phyloP scores from a whole-genome alignment of 1,139 yeast genomes.

The Kluyveromyces sp. region DNA sequence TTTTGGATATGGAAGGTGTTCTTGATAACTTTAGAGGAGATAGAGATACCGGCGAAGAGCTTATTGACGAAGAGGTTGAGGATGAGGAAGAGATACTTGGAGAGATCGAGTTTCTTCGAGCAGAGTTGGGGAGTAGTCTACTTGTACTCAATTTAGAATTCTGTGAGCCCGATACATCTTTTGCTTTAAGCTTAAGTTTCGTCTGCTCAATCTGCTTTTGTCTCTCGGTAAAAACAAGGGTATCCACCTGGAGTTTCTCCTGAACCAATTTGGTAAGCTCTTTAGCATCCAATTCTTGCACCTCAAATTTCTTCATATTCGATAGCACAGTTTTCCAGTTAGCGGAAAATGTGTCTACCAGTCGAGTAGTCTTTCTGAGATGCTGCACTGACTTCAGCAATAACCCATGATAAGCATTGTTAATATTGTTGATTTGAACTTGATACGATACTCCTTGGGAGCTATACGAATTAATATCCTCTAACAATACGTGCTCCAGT shows the following conservation, averaged over 20 bases:
- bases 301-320: slow-evolving; percentile 10
- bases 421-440: slow-evolving; percentile 16
- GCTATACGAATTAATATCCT: slow-evolving; percentile 12
- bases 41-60: slow-evolving; percentile 7
- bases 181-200: background rate
- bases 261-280: slow-evolving; percentile 21
- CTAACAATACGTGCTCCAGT: slow-evolving; percentile 9
- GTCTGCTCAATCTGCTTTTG: slow-evolving; percentile 11
- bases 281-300: slow-evolving; percentile 12
- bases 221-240: slow-evolving; percentile 14
- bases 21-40: slow-evolving; percentile 10
- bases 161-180: background rate
- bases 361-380: slow-evolving; percentile 13
- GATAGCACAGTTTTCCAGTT: slow-evolving; percentile 25
- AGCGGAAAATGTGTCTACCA: slow-evolving; percentile 16
- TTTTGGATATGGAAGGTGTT: slow-evolving; percentile 8
- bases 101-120: slow-evolving; percentile 4
- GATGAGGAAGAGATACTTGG: slow-evolving; percentile 10
- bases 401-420: slow-evolving; percentile 15
- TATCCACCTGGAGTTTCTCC: slow-evolving; percentile 26
- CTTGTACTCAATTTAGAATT: background rate
- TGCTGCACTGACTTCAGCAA: slow-evolving; percentile 14
- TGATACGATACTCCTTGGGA: slow-evolving; percentile 14
- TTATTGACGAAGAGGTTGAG: slow-evolving; percentile 8
- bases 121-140: background rate